Base-by-base conservation (phyloP, 2,329 filamentous ascomycete species). In the Alternaria alternata region DNA sequence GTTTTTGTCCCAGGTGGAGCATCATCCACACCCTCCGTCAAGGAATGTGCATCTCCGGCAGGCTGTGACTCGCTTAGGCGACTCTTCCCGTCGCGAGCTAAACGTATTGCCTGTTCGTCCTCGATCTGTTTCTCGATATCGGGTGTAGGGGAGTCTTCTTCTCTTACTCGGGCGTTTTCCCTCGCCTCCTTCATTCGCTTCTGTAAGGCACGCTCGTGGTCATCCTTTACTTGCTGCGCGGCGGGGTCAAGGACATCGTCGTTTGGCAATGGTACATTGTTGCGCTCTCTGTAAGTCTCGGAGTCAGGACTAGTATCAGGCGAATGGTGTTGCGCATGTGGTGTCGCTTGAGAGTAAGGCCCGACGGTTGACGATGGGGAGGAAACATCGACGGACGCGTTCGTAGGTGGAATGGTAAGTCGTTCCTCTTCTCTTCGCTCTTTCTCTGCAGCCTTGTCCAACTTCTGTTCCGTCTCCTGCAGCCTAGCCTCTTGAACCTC, bases 251-350 rank as follows among this genome's bases (percentile, higher is more conserved):
- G 67, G 7, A 69, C 68, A 38, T 77, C 70, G n/a, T 76, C 76
- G 32, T 60, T 61, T 62, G 75, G 58, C 61, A 73, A 20, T 60
- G 69, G 57, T 34, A 65, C 47, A 64, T 72, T 64, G 63, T 71
- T 39, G 63, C 64, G 74, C 28, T 80, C 79, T 9, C 75, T 79
- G 59, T 82, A 81, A 47, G 80, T 76, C 28, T 81, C 90, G 55
- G 90, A 86, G 55, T 91, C 90, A 1, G 90, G 89, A 68, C 90
- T 93, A 2, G 91, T 93, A 66, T 90, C 89, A 1, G 90, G 87
- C 1, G 91, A 93, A 7, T 84, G 85, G 63, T 90, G 86, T 61
- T 89, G 86, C 39, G 89, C 84, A 36, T 85, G 86, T 2, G 92
- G 90, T 0, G 92, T 95, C 22, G 89, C 88, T 55, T 88, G 88